Percentiles rank a stretch among this genome's conserved stretches.
phyloP scores from a whole-genome alignment of 2,329 filamentous ascomycete genomes.

The Teratosphaeria gauchensis region DNA sequence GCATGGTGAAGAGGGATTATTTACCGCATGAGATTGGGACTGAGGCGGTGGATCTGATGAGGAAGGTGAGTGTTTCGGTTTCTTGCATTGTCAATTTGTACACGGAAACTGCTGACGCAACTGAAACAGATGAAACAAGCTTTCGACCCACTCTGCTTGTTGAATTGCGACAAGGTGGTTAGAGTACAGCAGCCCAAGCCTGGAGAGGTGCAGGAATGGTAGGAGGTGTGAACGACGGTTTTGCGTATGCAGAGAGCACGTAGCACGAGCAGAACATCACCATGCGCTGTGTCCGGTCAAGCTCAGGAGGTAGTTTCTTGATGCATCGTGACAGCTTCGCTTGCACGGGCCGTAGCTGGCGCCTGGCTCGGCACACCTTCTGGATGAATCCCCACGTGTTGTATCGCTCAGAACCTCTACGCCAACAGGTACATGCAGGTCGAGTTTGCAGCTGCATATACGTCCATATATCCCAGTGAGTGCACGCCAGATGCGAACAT shows the following conservation, averaged over 20 bases:
- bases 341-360: not conserved
- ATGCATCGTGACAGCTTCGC: too few relatives aligned
- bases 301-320: too few relatives aligned
- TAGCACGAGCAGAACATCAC: too few relatives aligned
- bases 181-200: constrained; percentile 41
- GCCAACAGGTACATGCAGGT: too few relatives aligned
- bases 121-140: constrained; percentile 63
- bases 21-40: constrained; percentile 67
- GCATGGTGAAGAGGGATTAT: constrained; percentile 76
- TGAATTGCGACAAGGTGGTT: constrained; percentile 59
- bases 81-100: not conserved
- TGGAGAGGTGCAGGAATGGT: constrained; percentile 39
- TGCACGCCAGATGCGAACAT: not conserved
- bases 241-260: not conserved
- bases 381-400: not conserved
- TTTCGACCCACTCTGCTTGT: constrained; percentile 61
- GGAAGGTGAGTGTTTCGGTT: constrained; percentile 49
- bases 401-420: not conserved
- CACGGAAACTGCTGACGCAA: constrained; percentile 1
- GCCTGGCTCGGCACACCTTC: not conserved
- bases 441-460: not conserved
- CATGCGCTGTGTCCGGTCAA: too few relatives aligned
- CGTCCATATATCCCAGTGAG: not conserved
- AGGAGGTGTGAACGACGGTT: not conserved
- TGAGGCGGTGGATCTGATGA: constrained; percentile 70